A percentile compares a stretch with the other conserved stretches of the same genome.
phyloP scores from a whole-genome alignment of 176 grass and related monocot species.

The Zoysia pacifica region DNA sequence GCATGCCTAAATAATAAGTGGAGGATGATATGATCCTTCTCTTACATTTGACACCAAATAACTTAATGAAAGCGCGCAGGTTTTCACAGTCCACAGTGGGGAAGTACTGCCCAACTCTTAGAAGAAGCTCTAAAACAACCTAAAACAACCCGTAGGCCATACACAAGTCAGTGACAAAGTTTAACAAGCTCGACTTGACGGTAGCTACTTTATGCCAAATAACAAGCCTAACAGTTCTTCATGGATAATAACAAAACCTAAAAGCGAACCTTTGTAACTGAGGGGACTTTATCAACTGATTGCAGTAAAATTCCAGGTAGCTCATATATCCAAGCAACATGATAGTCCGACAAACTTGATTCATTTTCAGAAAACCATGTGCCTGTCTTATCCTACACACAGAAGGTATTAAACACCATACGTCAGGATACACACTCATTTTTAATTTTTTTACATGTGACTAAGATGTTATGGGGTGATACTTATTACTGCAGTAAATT shows the following conservation, averaged over 20 bases:
- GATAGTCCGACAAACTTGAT: slow-evolving; percentile 43
- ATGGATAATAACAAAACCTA: slow-evolving; percentile 22
- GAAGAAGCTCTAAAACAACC: slow-evolving; percentile 79
- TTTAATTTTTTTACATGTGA: background rate
- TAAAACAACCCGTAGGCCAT: slow-evolving; percentile 27
- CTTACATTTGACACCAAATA: slow-evolving; percentile 76
- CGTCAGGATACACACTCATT: background rate
- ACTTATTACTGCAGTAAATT: slow-evolving; percentile 1
- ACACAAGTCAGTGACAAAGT: slow-evolving; percentile 34
- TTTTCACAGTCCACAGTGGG: slow-evolving; percentile 47
- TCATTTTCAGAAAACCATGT: slow-evolving; percentile 29
- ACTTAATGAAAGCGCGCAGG: slow-evolving; percentile 50
- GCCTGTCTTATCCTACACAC: slow-evolving; percentile 41
- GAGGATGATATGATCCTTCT: background rate
- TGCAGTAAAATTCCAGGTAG: slow-evolving; percentile 56
- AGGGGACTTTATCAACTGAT: slow-evolving; percentile 58
- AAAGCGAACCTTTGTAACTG: slow-evolving; percentile 58
- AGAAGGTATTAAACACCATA: slow-evolving; percentile 27
- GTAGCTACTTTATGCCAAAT: background rate
- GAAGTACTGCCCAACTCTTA: slow-evolving; percentile 65
- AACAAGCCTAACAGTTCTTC: slow-evolving; percentile 17
- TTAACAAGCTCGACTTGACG: background rate
- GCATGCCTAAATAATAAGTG: slow-evolving; percentile 1
- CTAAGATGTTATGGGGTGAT: background rate
- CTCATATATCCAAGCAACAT: slow-evolving; percentile 57